Base-by-base conservation (phyloP, 768 basidiomycete genomes). In the Trametopsis cervina region DNA sequence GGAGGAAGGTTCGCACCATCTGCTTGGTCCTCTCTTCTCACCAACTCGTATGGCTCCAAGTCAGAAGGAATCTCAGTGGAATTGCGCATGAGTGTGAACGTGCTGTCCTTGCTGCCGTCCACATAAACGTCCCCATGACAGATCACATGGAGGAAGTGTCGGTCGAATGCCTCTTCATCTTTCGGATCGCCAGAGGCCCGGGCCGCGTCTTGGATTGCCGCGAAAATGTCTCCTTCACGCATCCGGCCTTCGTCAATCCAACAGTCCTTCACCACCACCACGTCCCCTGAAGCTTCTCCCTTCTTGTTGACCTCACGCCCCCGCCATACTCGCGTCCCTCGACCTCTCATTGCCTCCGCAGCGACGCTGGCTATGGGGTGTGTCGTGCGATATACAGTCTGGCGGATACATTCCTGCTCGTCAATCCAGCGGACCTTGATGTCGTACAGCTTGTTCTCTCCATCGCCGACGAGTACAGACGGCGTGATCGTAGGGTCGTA, bases 291-390 rank as follows among this genome's bases (percentile, higher is more conserved):
- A 20, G 42, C 40, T 22, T 47, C 9, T 12, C 39, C 38, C 13
- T 22, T 12, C 21, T 17, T 20, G 40, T 33, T 20, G 21, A 33
- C 20, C 27, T 33, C 21, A 1, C 23, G 1, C 1, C 27, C 47
- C 21, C 36, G 40, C 41, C 46, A 52, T 11, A 49, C 51, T 3
- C 51, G 41, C 1, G 51, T 52, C 2, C 51, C 51, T 11, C 47
- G 38, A 4, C 51, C 46, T 4, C 29, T 40, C 4, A 44, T 12
- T 4, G 46, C 7, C 1, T 47, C 40, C 2, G 51, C 41, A 4
- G 33, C 49, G 23, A 45, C 24, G 44, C 17, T 18, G 11, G 44
- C 35, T 11, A 45, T 45, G 29, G 38, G 44, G 15, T 53, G 38
- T 51, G 47, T 24, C 42, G 51, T 33, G 17, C 39, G 4, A 15